Percentiles rank a stretch among this genome's conserved stretches.
phyloP scores from a whole-genome alignment of 2,329 filamentous ascomycete genomes.

The Diplocarpon rosae region DNA sequence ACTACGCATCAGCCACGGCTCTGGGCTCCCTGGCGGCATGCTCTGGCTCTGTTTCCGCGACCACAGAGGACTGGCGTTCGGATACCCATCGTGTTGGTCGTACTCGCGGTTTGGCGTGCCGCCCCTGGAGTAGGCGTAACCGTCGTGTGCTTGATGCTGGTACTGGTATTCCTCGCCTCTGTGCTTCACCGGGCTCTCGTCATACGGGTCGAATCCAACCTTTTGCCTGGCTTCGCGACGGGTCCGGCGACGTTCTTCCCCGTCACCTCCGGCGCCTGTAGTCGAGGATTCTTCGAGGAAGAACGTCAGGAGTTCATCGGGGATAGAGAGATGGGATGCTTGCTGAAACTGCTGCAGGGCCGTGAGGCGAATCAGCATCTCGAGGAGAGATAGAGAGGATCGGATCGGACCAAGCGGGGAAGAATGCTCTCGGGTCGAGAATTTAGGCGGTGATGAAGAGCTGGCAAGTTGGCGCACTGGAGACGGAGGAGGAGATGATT shows the following conservation, averaged over 20 bases:
- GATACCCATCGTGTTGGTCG: constrained; percentile 6
- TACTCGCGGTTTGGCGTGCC: constrained; percentile 17
- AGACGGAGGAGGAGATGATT: constrained; percentile 13
- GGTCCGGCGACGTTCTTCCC: constrained; percentile 46
- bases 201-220: constrained; percentile 62
- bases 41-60: constrained; percentile 7
- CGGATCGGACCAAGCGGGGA: constrained; percentile 41
- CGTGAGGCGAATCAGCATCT: constrained; percentile 60
- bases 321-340: constrained; percentile 58
- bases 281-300: constrained; percentile 59
- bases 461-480: constrained; percentile 7
- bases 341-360: constrained; percentile 67
- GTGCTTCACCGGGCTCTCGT: constrained; percentile 56
- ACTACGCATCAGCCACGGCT: constrained; percentile 19
- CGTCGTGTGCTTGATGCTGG: constrained; percentile 22
- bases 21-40: constrained; percentile 12
- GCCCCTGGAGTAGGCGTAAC: constrained; percentile 14
- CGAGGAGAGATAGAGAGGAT: constrained; percentile 59
- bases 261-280: constrained; percentile 52
- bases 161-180: constrained; percentile 53
- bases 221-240: constrained; percentile 47
- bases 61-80: constrained; percentile 5
- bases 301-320: constrained; percentile 63
- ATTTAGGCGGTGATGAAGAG: neutral
- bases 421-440: neutral